phyloP scores from a whole-genome alignment of 305 asterid genomes.

The Fraxinus velutina region DNA sequence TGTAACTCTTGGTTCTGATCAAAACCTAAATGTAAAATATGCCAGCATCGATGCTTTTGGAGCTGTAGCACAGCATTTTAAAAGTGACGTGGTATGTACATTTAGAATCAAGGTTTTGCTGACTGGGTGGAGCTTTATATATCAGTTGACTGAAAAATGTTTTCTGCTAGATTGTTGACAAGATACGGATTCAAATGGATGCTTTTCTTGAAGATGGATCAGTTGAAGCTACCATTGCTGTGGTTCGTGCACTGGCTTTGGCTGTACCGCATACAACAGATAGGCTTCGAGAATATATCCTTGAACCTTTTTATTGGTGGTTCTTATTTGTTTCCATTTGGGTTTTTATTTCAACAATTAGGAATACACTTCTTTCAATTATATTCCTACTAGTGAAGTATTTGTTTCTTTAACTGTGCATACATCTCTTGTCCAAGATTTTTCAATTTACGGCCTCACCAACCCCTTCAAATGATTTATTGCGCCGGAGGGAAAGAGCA shows the following conservation, averaged over 20 bases:
- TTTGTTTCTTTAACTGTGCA: slow-evolving; percentile 48
- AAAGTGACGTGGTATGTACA: slow-evolving; percentile 64
- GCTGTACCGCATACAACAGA: slow-evolving; percentile 90
- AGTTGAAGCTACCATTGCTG: slow-evolving; percentile 91
- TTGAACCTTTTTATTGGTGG: slow-evolving; percentile 27
- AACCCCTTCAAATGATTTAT: slow-evolving; percentile 65
- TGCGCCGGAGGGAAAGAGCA: slow-evolving; percentile 72
- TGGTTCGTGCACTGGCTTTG: slow-evolving; percentile 81
- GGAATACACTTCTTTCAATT: slow-evolving; percentile 1
- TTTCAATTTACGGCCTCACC: slow-evolving; percentile 69
- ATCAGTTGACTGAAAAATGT: slow-evolving; percentile 32
- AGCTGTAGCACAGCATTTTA: slow-evolving; percentile 93
- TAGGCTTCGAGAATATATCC: slow-evolving; percentile 97
- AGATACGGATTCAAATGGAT: slow-evolving; percentile 98
- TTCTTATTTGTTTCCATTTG: slow-evolving; percentile 7
- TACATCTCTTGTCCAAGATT: slow-evolving; percentile 93
- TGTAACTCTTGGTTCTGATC: slow-evolving; percentile 98
- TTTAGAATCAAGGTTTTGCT: slow-evolving; percentile 25
- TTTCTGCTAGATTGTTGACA: slow-evolving; percentile 76
- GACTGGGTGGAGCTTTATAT: slow-evolving; percentile 22
- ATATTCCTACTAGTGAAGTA: slow-evolving; percentile 6
- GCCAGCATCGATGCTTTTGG: slow-evolving; percentile 98
- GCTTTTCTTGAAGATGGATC: slow-evolving; percentile 99
- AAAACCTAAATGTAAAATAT: slow-evolving; percentile 77
- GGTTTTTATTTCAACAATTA: slow-evolving; percentile 12